Conservation (phyloP, 345 rosid genomes). For the Moringa oleifera region DNA sequence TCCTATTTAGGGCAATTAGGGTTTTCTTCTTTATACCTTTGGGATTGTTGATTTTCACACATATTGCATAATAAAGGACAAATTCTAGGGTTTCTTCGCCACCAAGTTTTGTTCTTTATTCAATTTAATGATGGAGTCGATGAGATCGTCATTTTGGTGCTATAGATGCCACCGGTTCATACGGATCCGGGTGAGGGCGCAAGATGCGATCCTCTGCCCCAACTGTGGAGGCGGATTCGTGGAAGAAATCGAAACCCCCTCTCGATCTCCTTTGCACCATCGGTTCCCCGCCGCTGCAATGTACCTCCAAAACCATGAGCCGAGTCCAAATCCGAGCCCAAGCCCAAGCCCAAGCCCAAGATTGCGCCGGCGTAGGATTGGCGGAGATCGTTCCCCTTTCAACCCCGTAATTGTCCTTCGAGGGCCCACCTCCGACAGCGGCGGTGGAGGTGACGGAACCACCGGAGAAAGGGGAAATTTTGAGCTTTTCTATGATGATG, state of each 20-base stretch:
- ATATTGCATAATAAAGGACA: not conserved
- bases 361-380: constrained; percentile 37
- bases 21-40: constrained; percentile 16
- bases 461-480: constrained; percentile 30
- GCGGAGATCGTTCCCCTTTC: constrained; percentile 58
- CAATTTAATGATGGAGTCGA: constrained; percentile 24
- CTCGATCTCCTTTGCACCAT: constrained; percentile 25
- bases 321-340: constrained; percentile 18
- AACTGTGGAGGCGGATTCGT: constrained; percentile 51
- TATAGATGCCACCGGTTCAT: constrained; percentile 45
- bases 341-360: constrained; percentile 21
- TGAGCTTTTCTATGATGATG: constrained; percentile 63
- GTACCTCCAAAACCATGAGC: constrained; percentile 17
- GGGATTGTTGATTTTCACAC: not conserved
- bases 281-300: constrained; percentile 21
- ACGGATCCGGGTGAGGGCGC: constrained; percentile 23
- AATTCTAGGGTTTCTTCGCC: not conserved
- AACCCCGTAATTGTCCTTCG: constrained; percentile 63
- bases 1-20: constrained; percentile 13
- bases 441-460: constrained; percentile 16
- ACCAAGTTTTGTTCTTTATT: not conserved
- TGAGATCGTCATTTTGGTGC: constrained; percentile 50
- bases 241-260: constrained; percentile 35
- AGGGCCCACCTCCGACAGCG: constrained; percentile 27
- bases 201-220: constrained; percentile 39